These are phyloP conservation scores for Akebia trifoliata DNA, from an alignment of 164 flowering plant genomes.

Conservation along the genomic window DNA sequence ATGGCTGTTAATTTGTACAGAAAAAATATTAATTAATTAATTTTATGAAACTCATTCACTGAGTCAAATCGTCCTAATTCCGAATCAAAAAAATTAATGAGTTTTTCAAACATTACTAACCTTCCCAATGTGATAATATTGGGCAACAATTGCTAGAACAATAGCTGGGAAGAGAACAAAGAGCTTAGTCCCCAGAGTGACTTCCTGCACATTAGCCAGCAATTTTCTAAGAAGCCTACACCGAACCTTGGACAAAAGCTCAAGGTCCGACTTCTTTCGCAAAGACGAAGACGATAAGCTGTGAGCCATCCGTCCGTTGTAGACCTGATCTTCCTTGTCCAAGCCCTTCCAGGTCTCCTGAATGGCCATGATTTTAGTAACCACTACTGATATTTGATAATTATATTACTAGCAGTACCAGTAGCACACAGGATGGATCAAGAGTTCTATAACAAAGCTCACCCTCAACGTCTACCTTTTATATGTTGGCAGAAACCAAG, in stretches of 20 bases:
- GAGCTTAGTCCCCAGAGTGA: constrained; percentile 70
- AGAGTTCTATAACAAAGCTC: too few relatives aligned
- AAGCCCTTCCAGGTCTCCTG: constrained; percentile 29
- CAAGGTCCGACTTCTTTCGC: constrained; percentile 55
- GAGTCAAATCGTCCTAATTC: too few relatives aligned
- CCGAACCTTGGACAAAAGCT: constrained; percentile 34
- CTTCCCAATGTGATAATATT: constrained; percentile 36
- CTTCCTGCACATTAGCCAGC: constrained; percentile 55
- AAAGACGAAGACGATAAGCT: constrained; percentile 66
- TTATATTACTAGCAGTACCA: too few relatives aligned
- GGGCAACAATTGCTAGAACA: constrained; percentile 54
- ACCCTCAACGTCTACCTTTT: too few relatives aligned
- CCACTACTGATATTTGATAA: too few relatives aligned
- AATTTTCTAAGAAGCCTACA: constrained; percentile 20
- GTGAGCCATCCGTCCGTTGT: constrained; percentile 50
- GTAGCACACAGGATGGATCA: too few relatives aligned
- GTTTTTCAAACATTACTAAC: constrained; percentile 32
- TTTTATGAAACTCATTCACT: too few relatives aligned
- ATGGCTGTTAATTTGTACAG: constrained; percentile 53
- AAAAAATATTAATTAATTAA: neutral
- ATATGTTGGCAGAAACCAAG: too few relatives aligned
- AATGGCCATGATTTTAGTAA: too few relatives aligned
- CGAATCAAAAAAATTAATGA: neutral
- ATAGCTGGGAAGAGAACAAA: constrained; percentile 57
- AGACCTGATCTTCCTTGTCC: constrained; percentile 35